These are phyloP conservation scores for Colletotrichum limetticola DNA, from an alignment of 2,329 filamentous ascomycete genomes.

Conservation along the genomic window DNA sequence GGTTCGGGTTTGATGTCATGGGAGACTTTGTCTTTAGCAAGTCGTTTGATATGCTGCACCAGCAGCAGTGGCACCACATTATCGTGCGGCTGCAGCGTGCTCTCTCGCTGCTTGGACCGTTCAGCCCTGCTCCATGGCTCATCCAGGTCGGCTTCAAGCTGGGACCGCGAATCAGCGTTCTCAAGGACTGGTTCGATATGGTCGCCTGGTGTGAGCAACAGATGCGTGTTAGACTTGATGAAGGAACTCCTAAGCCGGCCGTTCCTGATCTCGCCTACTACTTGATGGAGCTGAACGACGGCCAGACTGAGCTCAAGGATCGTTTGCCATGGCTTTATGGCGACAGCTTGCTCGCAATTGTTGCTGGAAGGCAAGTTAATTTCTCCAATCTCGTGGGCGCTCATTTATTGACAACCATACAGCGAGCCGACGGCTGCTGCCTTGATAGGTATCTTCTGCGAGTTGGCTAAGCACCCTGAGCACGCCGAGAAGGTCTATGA, in stretches of 20 bases:
- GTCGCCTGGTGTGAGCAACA: conserved; percentile 38
- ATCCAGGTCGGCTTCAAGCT: conserved; percentile 39
- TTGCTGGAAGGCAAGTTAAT: conserved; percentile 37
- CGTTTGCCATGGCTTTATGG: conserved; percentile 31
- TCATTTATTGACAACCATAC: background rate
- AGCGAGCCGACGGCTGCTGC: conserved; percentile 37
- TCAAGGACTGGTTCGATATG: conserved; percentile 40
- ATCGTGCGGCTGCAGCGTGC: conserved; percentile 41
- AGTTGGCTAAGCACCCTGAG: conserved; percentile 34
- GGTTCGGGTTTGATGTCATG: conserved; percentile 48
- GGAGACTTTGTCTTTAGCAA: conserved; percentile 49
- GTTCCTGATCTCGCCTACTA: conserved; percentile 29
- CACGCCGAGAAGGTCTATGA: conserved; percentile 31
- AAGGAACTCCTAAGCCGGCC: conserved; percentile 17
- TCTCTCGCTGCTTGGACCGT: conserved; percentile 42
- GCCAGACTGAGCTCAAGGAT: conserved; percentile 20
- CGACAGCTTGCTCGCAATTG: conserved; percentile 37
- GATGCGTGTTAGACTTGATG: conserved; percentile 31
- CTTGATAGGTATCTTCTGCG: conserved; percentile 36
- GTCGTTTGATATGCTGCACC: conserved; percentile 47
- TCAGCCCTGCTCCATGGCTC: conserved; percentile 43
- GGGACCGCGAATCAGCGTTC: conserved; percentile 26
- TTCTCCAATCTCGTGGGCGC: background rate
- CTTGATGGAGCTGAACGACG: conserved; percentile 29
- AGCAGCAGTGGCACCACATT: conserved; percentile 41